Evolutionary conservation across 331 rosid species (phyloP).

Genomic region (Acacia pycnantha): DNA sequence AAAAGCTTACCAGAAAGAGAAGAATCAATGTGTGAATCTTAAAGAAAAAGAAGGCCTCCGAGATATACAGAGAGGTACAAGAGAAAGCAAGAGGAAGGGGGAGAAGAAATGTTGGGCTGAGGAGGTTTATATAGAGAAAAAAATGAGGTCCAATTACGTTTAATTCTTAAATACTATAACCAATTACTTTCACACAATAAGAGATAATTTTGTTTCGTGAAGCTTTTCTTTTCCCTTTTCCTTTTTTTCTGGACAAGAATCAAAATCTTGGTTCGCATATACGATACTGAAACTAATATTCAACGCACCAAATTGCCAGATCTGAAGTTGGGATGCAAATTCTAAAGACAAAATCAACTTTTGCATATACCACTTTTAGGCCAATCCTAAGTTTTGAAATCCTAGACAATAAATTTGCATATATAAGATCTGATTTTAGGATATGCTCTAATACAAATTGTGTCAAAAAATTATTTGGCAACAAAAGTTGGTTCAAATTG

Average conservation of each 20-base stretch:
- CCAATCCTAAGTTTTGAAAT: not conserved
- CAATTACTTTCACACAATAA: constrained; percentile 22
- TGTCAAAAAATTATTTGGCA: not conserved
- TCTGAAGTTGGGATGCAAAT: not conserved
- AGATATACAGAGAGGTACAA: constrained; percentile 18
- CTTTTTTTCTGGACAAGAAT: not conserved
- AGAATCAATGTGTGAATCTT: constrained; percentile 12
- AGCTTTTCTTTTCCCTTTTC: not conserved
- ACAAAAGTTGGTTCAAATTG: not conserved
- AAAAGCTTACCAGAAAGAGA: constrained; percentile 38
- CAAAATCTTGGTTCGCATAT: constrained; percentile 22
- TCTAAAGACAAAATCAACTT: not conserved
- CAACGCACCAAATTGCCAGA: not conserved
- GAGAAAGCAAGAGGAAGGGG: constrained; percentile 42
- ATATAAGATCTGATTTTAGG: not conserved
- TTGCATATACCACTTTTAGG: not conserved
- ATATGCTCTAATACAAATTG: not conserved
- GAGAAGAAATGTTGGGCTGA: constrained; percentile 46
- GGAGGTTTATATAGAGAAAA: constrained; percentile 57
- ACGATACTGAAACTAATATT: not conserved
- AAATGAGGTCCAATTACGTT: constrained; percentile 37
- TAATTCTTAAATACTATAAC: constrained; percentile 20
- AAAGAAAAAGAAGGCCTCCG: constrained; percentile 29
- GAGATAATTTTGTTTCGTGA: constrained; percentile 35
- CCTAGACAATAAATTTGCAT: not conserved